A percentile compares a stretch with the other conserved stretches of the same genome.
Evolutionary conservation across 768 basidiomycete genomes (phyloP).

Genomic region (Lyophyllum semitale): DNA sequence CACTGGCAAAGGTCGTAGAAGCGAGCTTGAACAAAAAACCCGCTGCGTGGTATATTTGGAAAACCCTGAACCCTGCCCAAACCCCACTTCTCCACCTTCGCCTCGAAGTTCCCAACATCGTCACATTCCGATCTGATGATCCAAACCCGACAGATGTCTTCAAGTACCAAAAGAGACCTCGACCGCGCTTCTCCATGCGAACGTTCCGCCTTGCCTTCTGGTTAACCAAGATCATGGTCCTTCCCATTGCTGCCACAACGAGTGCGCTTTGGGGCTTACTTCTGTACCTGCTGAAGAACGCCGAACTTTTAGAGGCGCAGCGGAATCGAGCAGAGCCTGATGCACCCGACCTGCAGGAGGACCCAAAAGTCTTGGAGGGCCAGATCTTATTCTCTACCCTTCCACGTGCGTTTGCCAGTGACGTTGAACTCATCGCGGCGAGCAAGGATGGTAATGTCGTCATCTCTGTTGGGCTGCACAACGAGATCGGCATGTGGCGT

Average conservation of each 20-base stretch:
- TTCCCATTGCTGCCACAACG: conserved; percentile 84
- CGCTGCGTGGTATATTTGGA: conserved; percentile 75
- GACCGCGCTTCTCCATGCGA: conserved; percentile 46
- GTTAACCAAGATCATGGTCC: conserved; percentile 78
- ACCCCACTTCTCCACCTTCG: conserved; percentile 72
- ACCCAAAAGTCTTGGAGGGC: conserved; percentile 37
- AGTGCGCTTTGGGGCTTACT: conserved; percentile 73
- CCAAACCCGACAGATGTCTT: conserved; percentile 20
- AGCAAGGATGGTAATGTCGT: conserved; percentile 68
- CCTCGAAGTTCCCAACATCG: conserved; percentile 76
- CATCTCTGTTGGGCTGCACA: conserved; percentile 75
- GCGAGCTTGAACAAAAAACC: conserved; percentile 26
- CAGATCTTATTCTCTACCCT: conserved; percentile 65
- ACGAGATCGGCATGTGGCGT: conserved; percentile 76
- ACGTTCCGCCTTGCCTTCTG: conserved; percentile 65
- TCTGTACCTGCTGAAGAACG: conserved; percentile 86
- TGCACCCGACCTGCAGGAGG: conserved; percentile 27
- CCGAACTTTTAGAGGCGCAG: conserved; percentile 88
- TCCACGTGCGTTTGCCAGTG: conserved; percentile 79
- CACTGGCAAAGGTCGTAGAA: conserved; percentile 27
- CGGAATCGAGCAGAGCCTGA: conserved; percentile 57
- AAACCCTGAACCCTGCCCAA: conserved; percentile 69
- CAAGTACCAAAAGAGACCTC: conserved; percentile 26
- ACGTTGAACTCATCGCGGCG: conserved; percentile 78
- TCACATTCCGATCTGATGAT: conserved; percentile 62